These are phyloP conservation scores for Grosmannia clavigera DNA, from an alignment of 2,329 filamentous ascomycete species.

Conservation along the genomic window DNA sequence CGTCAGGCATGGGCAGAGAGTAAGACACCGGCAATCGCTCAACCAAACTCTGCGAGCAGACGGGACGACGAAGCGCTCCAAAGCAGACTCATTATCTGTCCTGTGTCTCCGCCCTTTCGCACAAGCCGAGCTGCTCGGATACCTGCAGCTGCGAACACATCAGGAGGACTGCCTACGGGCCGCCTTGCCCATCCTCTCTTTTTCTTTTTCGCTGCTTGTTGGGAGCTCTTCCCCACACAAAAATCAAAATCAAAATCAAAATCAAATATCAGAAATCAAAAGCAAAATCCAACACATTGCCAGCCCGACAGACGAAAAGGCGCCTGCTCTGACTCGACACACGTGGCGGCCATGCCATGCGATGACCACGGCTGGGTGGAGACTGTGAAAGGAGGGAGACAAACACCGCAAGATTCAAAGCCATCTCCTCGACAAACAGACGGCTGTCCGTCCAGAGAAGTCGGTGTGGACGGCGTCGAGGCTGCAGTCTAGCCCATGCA, in stretches of 20 bases:
- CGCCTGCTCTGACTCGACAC: conserved; percentile 38
- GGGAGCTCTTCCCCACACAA: background rate
- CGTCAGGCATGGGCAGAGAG: background rate
- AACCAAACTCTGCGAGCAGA: background rate
- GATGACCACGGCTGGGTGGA: background rate
- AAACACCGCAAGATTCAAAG: background rate
- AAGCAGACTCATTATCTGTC: background rate
- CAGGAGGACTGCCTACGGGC: conserved; percentile 3
- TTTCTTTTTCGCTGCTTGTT: background rate
- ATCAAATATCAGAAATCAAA: background rate
- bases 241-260: background rate
- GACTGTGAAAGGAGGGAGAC: background rate
- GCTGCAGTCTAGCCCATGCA: background rate
- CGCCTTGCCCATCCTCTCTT: background rate
- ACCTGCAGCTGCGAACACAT: conserved; percentile 8
- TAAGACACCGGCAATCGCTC: background rate
- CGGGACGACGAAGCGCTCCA: background rate
- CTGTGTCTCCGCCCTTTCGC: background rate
- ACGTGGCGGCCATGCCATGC: conserved; percentile 28
- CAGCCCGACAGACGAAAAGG: background rate
- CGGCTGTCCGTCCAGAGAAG: background rate
- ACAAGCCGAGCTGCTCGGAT: conserved; percentile 6
- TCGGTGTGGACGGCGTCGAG: background rate
- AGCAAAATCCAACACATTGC: background rate
- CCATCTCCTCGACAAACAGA: background rate